A percentile compares a stretch with the other conserved stretches of the same genome.
Evolutionary conservation across 257 asterid genomes (phyloP).

Genomic region (Ballota nigra): DNA sequence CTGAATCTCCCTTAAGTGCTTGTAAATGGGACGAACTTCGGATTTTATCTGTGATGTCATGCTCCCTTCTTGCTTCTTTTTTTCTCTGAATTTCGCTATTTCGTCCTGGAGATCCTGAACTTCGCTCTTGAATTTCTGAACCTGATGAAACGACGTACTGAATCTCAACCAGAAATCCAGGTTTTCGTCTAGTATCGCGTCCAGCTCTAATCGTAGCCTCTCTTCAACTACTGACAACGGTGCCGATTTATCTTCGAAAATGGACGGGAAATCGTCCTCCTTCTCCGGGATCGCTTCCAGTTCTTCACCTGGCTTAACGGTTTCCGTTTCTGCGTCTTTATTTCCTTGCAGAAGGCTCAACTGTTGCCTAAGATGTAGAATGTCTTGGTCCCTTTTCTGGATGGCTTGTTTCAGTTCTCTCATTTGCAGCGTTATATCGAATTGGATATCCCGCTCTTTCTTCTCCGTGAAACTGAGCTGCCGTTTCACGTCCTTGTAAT

Average conservation of each 20-base stretch:
- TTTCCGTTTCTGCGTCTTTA: not conserved
- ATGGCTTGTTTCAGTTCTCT: conserved; percentile 58
- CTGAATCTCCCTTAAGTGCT: conserved; percentile 80
- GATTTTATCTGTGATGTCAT: conserved; percentile 45
- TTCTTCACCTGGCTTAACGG: conserved; percentile 28
- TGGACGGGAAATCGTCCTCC: conserved; percentile 35
- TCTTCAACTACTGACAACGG: conserved; percentile 59
- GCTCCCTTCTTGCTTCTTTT: conserved; percentile 52
- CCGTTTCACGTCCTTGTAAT: conserved; percentile 79
- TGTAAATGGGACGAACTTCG: conserved; percentile 74
- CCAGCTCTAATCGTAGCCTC: conserved; percentile 61
- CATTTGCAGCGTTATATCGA: conserved; percentile 63
- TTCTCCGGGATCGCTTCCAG: conserved; percentile 15
- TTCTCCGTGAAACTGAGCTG: conserved; percentile 62
- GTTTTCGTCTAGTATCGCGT: conserved; percentile 80
- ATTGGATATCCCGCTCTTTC: conserved; percentile 54
- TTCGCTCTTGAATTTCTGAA: conserved; percentile 74
- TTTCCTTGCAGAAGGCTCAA: conserved; percentile 31
- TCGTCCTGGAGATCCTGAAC: conserved; percentile 69
- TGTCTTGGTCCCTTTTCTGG: conserved; percentile 65
- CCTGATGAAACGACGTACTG: conserved; percentile 84
- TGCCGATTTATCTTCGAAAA: conserved; percentile 26
- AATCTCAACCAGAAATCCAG: conserved; percentile 91
- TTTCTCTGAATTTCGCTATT: conserved; percentile 49
- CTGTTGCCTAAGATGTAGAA: conserved; percentile 46